Evolutionary conservation across 139 green algal genomes (phyloP), one percentile per base, ranked within the genome.

Genomic region (Micractinium conductrix): DNA sequence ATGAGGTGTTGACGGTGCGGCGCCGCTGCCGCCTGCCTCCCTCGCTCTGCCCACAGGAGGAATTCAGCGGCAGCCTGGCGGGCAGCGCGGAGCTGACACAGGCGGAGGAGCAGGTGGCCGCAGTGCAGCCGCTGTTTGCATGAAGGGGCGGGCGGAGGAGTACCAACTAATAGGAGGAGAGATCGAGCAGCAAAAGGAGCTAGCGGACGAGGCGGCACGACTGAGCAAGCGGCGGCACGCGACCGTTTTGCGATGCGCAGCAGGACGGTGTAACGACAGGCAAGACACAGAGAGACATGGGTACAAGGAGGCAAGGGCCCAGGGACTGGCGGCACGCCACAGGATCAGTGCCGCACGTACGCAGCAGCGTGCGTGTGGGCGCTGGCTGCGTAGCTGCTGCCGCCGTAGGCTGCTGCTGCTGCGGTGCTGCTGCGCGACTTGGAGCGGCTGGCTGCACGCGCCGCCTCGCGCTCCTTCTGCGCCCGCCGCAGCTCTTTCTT

Each of bases 401-500:
- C 45, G 62, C 78, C 22, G 65, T 83, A 83, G 2, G 40, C 72
- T 1, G 72, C 43, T 2, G 72, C 73, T 42, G 73, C 75, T 26
- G 79, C 33, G 24, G 45, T 30, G 79, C 67, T 78, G 65, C 79
- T 74, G 55, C 80, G 78, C 21, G 60, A 72, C 55, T 85, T 85
- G 38, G 35, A n/a, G 26, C 71, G 71, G 40, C 37, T 58, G 43
- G 78, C 74, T n/a, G 79, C 72, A 53, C 62, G 78, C 2, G 84
- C 79, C 35, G 86, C 88, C 84, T 94, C 89, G 19, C 87, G 78
- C 82, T 95, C 90, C 74, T 91, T 90, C 76, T 93, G 88, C 35
- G 88, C 78, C 58, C 80, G 85, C 26, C 92, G 71, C 79, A 96
- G 89, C 86, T 97, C 95, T 79, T 95, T 95, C 91, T 97, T 97